Evolutionary conservation across 371 early-diverging fungal genomes (phyloP), one percentile per base, ranked within the genome.

Genomic region (Mucor irregularis): DNA sequence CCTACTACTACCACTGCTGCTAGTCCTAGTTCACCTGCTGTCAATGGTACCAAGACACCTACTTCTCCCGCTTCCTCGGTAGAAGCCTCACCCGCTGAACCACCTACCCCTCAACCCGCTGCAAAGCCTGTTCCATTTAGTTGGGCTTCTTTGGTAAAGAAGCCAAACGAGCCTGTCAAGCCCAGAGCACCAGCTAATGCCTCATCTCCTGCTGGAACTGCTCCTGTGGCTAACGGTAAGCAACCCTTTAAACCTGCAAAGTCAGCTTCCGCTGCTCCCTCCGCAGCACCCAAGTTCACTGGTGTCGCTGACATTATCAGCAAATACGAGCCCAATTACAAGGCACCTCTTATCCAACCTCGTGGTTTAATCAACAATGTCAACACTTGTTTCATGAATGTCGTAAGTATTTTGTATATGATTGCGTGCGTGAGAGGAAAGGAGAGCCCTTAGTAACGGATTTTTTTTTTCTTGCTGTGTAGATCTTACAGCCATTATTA

Each of bases 331-430:
- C 78, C 81, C 13, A 69, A 69, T 4, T 84, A 74, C 42, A 56
- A 62, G 16, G 73, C 74, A 6, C 73, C 76, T 34, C 71, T 87
- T 22, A 73, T 94, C 28, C 84, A 85, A 51, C 96, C 97, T 14
- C 85, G 97, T 30, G 98, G 98, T 4, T 81, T 98, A 40, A 88
- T 93, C 56, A 98, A 98, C 65, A 90, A 86, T 53, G 97, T 97
- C 38, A 98, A 98, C 76, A 95, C 91, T 74, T 98, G 98, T 71
- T 98, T 94, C 64, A 92, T 97, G 92, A 98, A 97, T 64, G 93
- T 91, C 30, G 87, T 88, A 73, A 50, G 76, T 66, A 21, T 25
- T 4, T 11, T 14, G 6, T n/a, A 29, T n/a, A 28, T 4, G 6
- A 40, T 21, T 21, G 9, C 11, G 7, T 26, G 14, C 6, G 14